Base-by-base conservation (phyloP, 1,139 yeast species). In the Kurtzmaniella quercitrusa region DNA sequence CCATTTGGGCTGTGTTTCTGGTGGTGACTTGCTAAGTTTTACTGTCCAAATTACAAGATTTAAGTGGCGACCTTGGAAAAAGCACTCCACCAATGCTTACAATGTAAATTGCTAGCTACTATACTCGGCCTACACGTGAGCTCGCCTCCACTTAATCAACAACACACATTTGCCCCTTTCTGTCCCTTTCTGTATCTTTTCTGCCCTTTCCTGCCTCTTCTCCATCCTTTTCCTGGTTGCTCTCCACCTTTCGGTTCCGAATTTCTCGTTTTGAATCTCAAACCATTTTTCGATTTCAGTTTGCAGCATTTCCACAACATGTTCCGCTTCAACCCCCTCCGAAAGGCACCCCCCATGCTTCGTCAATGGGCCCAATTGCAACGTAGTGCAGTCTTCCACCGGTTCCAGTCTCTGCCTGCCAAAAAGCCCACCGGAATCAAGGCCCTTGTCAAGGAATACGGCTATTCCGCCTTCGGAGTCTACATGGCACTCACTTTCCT, bases 401-500 rank as follows among this genome's bases (percentile, higher is more conserved):
- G 38, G 4, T 36, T 36, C 27, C 38, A 36, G 10, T 36, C 38
- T 14, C 34, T 50, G 60, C 9, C 46, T 51, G 44, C 52, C 6
- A 55, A 65, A 46, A 71, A 71, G 42, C 61, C 73, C 12, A 63
- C 68, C 2, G 84, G 85, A 6, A 66, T 89, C 44, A 86, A 81
- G 61, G 85, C 79, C 6, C 70, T 93, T 50, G 77, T 88, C 62
- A 83, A 85, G 57, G 85, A 86, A 59, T 93, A 93, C 61, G 99
- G 99, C 1, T 88, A 84, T 68, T 80, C 95, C 7, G 98, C 96
- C 0, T 66, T 93, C 17, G 96, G 89, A 12, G 90, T 93, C 0
- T 93, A 93, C 58, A 57, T 89, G 34, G 84, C 77, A 0, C 62
- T 93, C 16, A 75, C 88, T 2, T 70, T 75, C 23, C 62, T 93